Percentiles rank a stretch among this genome's conserved stretches.
These are phyloP conservation scores for Talaromyces sp. DNA, from an alignment of 2,329 filamentous ascomycete genomes.

Conservation along the genomic window DNA sequence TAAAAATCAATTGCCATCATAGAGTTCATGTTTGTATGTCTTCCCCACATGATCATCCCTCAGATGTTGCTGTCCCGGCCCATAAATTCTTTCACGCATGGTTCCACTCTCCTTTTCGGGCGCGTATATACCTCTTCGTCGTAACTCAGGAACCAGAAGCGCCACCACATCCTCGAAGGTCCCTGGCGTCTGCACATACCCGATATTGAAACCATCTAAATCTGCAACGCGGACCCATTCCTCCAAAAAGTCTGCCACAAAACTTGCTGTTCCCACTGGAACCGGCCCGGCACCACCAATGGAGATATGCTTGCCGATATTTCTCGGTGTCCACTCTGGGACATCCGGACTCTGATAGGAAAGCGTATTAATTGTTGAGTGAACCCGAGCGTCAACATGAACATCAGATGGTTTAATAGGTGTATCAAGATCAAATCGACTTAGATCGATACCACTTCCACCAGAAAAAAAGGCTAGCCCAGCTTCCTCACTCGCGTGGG, in stretches of 20 bases:
- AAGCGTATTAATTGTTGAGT: no score
- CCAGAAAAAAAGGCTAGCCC: slow-evolving; percentile 60
- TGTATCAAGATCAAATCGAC: slow-evolving; percentile 16
- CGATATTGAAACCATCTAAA: slow-evolving; percentile 48
- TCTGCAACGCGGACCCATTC: slow-evolving; percentile 50
- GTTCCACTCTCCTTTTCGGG: slow-evolving; percentile 41
- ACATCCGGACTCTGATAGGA: slow-evolving; percentile 30
- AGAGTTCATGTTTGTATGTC: slow-evolving; percentile 65
- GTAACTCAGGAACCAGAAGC: slow-evolving; percentile 52
- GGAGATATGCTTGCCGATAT: slow-evolving; percentile 51
- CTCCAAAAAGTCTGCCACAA: slow-evolving; percentile 53
- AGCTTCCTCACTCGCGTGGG: slow-evolving; percentile 57
- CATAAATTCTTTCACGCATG: slow-evolving; percentile 64
- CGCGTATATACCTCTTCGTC: slow-evolving; percentile 43
- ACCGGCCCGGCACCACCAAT: slow-evolving; percentile 56
- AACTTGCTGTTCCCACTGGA: slow-evolving; percentile 49
- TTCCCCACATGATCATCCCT: slow-evolving; percentile 63
- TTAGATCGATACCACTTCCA: slow-evolving; percentile 64
- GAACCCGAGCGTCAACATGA: no score
- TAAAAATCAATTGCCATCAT: slow-evolving; percentile 52
- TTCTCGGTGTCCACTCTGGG: slow-evolving; percentile 49
- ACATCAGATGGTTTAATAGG: no score
- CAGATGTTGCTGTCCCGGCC: slow-evolving; percentile 59
- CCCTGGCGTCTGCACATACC: slow-evolving; percentile 55
- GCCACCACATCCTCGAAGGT: slow-evolving; percentile 58